Evolutionary conservation across 495 filamentous ascomycete species (phyloP).

Genomic region (Neurospora sp.): DNA sequence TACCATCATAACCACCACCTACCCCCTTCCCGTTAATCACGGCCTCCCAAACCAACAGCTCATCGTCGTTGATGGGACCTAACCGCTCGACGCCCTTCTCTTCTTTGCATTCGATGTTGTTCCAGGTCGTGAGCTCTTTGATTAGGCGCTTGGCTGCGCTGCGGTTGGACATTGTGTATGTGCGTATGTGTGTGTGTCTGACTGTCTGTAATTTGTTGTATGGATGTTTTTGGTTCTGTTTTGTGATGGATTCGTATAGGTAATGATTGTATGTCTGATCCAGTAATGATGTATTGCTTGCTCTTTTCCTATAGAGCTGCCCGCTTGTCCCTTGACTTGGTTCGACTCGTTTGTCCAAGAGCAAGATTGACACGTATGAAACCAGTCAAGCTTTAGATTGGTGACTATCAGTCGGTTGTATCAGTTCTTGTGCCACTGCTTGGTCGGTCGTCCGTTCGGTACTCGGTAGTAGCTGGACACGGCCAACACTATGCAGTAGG

Average conservation of each 20-base stretch:
- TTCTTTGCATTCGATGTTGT: conserved; percentile 21
- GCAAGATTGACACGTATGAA: background rate
- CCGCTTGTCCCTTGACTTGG: background rate
- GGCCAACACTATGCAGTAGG: background rate
- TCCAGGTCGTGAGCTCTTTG: conserved; percentile 34
- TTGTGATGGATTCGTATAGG: background rate
- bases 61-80: conserved; percentile 55
- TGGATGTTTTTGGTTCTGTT: background rate
- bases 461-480: background rate
- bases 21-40: conserved; percentile 60
- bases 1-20: conserved; percentile 64
- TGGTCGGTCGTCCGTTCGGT: background rate
- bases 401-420: background rate
- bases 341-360: background rate
- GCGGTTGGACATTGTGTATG: conserved; percentile 5
- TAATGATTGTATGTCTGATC: background rate
- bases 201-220: background rate
- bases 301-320: background rate
- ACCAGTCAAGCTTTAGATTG: background rate
- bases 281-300: background rate
- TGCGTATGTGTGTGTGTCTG: background rate
- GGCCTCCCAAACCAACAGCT: conserved; percentile 68
- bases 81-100: conserved; percentile 48
- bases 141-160: conserved; percentile 33
- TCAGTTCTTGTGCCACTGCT: background rate